These are phyloP conservation scores for Backusella tuberculispora DNA, from an alignment of 192 early-diverging fungal genomes.

Conservation along the genomic window DNA sequence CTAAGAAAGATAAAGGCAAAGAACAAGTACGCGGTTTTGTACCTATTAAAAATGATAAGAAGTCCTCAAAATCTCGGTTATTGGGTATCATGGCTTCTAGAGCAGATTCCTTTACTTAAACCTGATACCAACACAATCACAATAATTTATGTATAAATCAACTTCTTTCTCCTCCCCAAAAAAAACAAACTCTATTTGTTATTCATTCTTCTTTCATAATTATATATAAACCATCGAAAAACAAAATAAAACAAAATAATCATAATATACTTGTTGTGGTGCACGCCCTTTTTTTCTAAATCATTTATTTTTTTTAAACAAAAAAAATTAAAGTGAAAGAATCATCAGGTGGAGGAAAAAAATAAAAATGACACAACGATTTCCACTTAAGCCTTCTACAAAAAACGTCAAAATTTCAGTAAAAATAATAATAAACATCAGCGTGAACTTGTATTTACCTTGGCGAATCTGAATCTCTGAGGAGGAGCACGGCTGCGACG, in stretches of 20 bases:
- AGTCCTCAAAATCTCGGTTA: background rate
- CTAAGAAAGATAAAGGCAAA: background rate
- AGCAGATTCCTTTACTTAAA: background rate
- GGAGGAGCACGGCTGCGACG: constrained; percentile 95
- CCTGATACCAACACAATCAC: too few species aligned
- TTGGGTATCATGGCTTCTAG: background rate
- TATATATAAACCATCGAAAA: background rate
- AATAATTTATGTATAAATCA: background rate
- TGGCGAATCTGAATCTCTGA: constrained; percentile 88
- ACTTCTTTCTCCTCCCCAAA: background rate
- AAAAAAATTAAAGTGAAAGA: background rate
- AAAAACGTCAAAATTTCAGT: background rate
- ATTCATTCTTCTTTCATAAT: background rate
- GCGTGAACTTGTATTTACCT: constrained; percentile 36
- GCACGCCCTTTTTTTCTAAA: constrained; percentile 6
- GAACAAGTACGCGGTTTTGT: background rate
- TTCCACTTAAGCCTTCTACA: constrained; percentile 26
- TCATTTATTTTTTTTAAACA: constrained; percentile 1
- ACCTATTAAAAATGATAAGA: background rate
- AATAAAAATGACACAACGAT: constrained; percentile 1
- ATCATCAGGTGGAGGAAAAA: background rate
- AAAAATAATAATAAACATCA: background rate
- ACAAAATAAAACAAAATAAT: background rate
- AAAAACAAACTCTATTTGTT: background rate
- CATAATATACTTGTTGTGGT: background rate